Percentiles rank a stretch among this genome's conserved stretches.
These are phyloP conservation scores for Corinectria fuckeliana DNA, from an alignment of 2,329 filamentous ascomycete species.

Conservation along the genomic window DNA sequence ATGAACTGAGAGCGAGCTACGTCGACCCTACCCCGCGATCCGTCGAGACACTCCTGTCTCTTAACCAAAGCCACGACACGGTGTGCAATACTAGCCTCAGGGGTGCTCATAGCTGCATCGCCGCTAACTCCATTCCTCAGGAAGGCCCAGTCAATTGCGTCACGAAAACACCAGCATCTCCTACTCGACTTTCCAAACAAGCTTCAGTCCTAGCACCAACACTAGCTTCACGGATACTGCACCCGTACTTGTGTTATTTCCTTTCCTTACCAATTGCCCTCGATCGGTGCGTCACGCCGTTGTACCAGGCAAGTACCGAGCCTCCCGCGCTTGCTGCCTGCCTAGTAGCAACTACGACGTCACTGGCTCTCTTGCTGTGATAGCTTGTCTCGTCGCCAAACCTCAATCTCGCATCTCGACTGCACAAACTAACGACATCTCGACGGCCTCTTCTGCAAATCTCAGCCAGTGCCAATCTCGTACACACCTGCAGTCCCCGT, in stretches of 20 bases:
- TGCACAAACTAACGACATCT: not conserved
- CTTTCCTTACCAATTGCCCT: conserved; percentile 15
- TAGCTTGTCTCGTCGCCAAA: not conserved
- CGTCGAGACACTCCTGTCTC: not conserved
- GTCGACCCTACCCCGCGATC: not conserved
- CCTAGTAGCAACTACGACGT: conserved; percentile 1
- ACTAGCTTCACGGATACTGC: conserved; percentile 6
- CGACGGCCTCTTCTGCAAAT: not conserved
- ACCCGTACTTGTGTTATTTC: conserved; percentile 20
- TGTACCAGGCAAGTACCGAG: not conserved
- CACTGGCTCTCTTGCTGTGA: not conserved
- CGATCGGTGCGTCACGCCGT: not conserved
- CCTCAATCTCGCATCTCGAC: conserved; percentile 7
- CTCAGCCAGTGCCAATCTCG: not conserved
- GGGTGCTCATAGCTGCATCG: not conserved
- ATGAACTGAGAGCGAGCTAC: not conserved
- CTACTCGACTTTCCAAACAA: conserved; percentile 2
- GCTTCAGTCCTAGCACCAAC: conserved; percentile 21
- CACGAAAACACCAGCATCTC: conserved; percentile 29
- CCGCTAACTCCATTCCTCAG: conserved; percentile 2
- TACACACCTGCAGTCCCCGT: not conserved
- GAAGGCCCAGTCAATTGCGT: conserved; percentile 31
- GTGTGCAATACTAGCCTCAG: not conserved
- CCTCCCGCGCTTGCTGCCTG: not conserved
- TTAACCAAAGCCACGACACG: not conserved